Evolutionary conservation across 306 rosid genomes (phyloP).

Genomic region (Prosopis cineraria): DNA sequence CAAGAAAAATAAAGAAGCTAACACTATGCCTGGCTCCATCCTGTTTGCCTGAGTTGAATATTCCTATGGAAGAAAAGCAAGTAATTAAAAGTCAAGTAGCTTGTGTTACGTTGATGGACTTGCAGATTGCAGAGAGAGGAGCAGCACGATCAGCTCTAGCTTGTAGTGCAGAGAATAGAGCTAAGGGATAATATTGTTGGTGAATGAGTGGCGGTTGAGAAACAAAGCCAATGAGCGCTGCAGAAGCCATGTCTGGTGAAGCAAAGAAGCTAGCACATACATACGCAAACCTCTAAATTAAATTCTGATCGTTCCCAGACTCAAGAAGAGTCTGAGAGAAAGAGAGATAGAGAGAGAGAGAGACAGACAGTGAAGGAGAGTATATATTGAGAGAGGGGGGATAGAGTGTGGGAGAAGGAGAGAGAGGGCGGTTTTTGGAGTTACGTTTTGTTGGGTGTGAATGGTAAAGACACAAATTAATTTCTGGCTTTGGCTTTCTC

Average conservation of each 20-base stretch:
- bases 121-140: slow-evolving; percentile 27
- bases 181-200: slow-evolving; percentile 35
- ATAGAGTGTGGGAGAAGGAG: not conserved
- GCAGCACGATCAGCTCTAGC: not conserved
- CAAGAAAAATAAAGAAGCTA: too few species aligned
- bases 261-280: not conserved
- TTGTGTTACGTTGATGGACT: slow-evolving; percentile 9
- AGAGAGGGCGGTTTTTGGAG: slow-evolving; percentile 63
- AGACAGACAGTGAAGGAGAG: not conserved
- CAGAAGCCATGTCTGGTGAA: slow-evolving; percentile 6
- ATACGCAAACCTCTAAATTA: not conserved
- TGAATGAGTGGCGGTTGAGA: not conserved
- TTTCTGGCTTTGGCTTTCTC: slow-evolving; percentile 8
- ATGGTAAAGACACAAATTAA: slow-evolving; percentile 35
- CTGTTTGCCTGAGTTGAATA: slow-evolving; percentile 61
- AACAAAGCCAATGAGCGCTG: not conserved
- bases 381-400: too few species aligned
- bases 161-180: not conserved
- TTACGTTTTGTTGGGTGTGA: slow-evolving; percentile 47
- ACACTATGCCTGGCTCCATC: slow-evolving; percentile 79
- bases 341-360: not conserved
- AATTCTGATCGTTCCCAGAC: slow-evolving; percentile 13
- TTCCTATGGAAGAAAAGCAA: not conserved
- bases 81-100: too few species aligned
- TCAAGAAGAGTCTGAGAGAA: slow-evolving; percentile 4